Base-by-base conservation (phyloP, 352 stramenopile genomes). In the Pythium aphanidermatum region DNA sequence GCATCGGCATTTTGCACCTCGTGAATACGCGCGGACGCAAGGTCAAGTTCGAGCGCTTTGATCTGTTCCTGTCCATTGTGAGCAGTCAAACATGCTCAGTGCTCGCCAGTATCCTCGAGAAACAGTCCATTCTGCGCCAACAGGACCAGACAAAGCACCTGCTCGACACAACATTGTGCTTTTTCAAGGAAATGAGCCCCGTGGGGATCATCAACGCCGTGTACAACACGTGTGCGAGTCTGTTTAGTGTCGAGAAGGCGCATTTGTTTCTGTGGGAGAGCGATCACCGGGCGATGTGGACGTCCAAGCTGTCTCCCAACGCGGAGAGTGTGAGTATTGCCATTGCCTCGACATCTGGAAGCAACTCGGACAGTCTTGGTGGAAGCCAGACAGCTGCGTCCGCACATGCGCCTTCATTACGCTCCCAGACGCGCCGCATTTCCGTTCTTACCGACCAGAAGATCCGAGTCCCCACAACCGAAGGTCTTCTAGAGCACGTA, bases 131-230 rank as follows among this genome's bases (percentile, higher is more conserved):
- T 59, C 44, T 82, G 23, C 68, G 68, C 19, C 68, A 84, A 19
- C 74, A 86, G 43, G 74, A 83, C 28, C 69, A 90, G 49, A 85
- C 76, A 16, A 65, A 51, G 4, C 45, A 70, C 34, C 40, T 90
- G 5, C 45, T 90, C 10, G 77, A 90, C 36, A 83, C 72, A 13
- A 85, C 74, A 14, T 79, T 87, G 65, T 70, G 68, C 10, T 86
- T 90, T 42, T 87, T 87, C 56, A 86, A 86, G 51, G 77, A 90
- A 53, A 83, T 86, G 71, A 86, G 72, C 34, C 72, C 74, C 23
- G 53, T 90, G 14, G 77, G 77, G 5, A 63, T 90, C 37, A 86
- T 90, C 34, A 90, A 87, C 47, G 77, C 74, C 2, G 77, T 90
- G 16, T 87, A 85, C 66, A 90, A 90, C 31, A 72, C 77, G 17